Base-by-base conservation (phyloP, 768 basidiomycete species). In the Auriscalpium vulgare region DNA sequence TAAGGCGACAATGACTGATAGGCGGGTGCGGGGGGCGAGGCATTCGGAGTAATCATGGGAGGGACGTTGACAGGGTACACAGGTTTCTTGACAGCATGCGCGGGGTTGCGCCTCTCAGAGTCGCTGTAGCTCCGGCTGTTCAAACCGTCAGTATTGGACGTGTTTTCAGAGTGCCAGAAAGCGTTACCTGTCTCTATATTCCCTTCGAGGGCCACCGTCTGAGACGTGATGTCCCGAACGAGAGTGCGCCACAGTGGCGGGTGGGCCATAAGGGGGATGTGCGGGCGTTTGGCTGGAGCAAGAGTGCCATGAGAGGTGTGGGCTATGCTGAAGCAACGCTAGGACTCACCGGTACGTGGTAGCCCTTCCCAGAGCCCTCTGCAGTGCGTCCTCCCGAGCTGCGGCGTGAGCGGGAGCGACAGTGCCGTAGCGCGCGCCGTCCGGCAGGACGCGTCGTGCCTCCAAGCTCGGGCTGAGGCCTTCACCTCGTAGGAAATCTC, bases 311-410 rank as follows among this genome's bases (percentile, higher is more conserved):
- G 40, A 7, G 17, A 43, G 40, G 17, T 17, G 13, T 43, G 40
- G 40, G 40, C 14, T 43, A 17, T 43, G 17, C 40, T 29, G 29
- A 7, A 29, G 29, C 29, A 29, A 29, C 29, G 29, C 29, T 29
- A 5, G 29, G 29, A 34, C 38, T 37, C 60, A 60, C 54, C 60
- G 58, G 35, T 50, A 37, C 38, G 57, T 13, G 35, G 49, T 37
- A 14, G 52, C 48, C 43, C 52, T 53, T 29, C 29, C 29, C 2
- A 59, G 9, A 17, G 60, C 55, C 48, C 60, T 59, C 51, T 54
- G 51, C 35, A 51, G 38, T 17, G 60, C 60, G 13, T 56, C 54
- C 45, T 59, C 60, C 34, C 60, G 49, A 21, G 60, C 58, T 23
- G 35, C 52, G 14, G 50, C 60, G 43, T 48, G 60, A 9, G 54